Evolutionary conservation across 305 asterid genomes (phyloP), one percentile per base, ranked within the genome.

Genomic region (Andrographis paniculata): DNA sequence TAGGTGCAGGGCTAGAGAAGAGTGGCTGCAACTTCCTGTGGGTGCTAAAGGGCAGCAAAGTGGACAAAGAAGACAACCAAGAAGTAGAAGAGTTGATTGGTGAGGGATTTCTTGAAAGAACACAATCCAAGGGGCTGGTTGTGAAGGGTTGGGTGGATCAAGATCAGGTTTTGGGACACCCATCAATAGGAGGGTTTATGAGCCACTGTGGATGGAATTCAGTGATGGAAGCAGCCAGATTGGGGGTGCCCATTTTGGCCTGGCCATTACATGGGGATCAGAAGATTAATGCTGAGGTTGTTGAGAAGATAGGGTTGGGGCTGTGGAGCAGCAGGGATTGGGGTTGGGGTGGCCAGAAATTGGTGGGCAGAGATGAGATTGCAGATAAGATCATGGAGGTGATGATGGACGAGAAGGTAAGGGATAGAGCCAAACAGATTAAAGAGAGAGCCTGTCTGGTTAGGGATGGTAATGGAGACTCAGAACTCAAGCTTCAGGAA

Each of bases 131-230:
- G 19, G 88, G 88, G 41, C 17, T 41, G 52, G 66, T 73, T 9
- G 9, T 73, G 0, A 67, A 71, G 60, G 73, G 74, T 9, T 68
- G 76, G 76, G 76, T 65, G 44, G 37, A 71, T 14, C 77, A 76
- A 23, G 80, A 69, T 39, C 54, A 35, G 56, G 63, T 78, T 42
- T 44, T 82, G 37, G 75, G 59, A 7, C 85, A 82, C 31, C 68
- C 73, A 4, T 58, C 80, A 0, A 12, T 76, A 10, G 85, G 85
- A 46, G 80, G 79, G 20, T 73, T 73, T 17, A 41, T 78, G 15
- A 76, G 74, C 60, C 93, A 76, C 1, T 73, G 85, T 10, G 88
- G 78, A 22, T 78, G 88, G 88, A 74, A 73, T n/a, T 78, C 83
- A 0, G 77, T 78, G 45, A 65, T 62, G 30, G 84, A 76, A 33